These are phyloP conservation scores for Calonectria leucothoes DNA, from an alignment of 2,329 filamentous ascomycete genomes.

Conservation along the genomic window DNA sequence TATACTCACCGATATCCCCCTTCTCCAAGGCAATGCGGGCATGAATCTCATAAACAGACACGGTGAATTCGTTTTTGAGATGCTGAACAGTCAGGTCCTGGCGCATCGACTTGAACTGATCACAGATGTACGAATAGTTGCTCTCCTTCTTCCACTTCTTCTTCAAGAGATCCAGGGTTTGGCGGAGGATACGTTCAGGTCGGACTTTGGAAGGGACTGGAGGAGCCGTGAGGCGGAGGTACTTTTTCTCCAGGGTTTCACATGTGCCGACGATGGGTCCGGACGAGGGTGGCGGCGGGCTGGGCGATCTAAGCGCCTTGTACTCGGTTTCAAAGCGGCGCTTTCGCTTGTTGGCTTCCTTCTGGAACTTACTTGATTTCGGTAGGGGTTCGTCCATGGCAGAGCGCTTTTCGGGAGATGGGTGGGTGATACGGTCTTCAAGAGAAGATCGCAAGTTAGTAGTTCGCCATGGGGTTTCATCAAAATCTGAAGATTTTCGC, in stretches of 20 bases:
- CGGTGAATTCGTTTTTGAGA: constrained; percentile 96
- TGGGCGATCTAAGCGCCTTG: constrained; percentile 67
- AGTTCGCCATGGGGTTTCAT: constrained; percentile 79
- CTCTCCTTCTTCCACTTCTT: constrained; percentile 94
- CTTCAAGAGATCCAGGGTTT: constrained; percentile 89
- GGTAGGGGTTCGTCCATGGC: constrained; percentile 59
- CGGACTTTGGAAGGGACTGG: constrained; percentile 91
- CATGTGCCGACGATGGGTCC: constrained; percentile 89
- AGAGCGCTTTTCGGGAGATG: constrained; percentile 56
- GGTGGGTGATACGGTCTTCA: constrained; percentile 81
- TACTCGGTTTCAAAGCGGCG: constrained; percentile 84
- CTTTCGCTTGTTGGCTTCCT: constrained; percentile 90
- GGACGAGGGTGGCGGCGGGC: constrained; percentile 65
- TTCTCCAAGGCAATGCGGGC: constrained; percentile 97
- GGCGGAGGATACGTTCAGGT: constrained; percentile 81
- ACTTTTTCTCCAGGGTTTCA: constrained; percentile 89
- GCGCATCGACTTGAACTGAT: constrained; percentile 98
- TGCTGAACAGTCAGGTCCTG: constrained; percentile 98
- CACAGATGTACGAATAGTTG: constrained; percentile 98
- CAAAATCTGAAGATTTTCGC: constrained; percentile 80
- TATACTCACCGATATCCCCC: constrained; percentile 99
- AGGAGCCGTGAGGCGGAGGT: constrained; percentile 91
- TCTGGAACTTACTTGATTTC: constrained; percentile 87
- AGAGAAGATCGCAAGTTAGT: constrained; percentile 70
- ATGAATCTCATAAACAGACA: constrained; percentile 96